Conservation (phyloP, 352 stramenopile genomes). For the Phytophthora lateralis region DNA sequence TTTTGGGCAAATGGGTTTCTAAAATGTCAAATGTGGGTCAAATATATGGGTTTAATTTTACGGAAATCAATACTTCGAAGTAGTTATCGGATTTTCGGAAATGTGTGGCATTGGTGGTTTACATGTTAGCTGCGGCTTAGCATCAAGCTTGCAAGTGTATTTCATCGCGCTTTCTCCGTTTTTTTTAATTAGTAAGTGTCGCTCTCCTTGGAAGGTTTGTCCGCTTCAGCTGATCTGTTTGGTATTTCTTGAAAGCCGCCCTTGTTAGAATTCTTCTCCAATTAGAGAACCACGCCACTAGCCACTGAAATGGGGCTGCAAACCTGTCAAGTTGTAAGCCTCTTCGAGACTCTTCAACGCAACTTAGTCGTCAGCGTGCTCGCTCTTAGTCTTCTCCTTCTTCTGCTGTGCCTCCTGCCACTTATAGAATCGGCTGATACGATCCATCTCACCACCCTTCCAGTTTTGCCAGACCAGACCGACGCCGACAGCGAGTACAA, state of each 20-base stretch:
- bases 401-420: slow-evolving; percentile 63
- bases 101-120: too few relatives aligned
- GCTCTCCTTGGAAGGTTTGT: too few relatives aligned
- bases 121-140: too few relatives aligned
- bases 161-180: too few relatives aligned
- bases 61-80: too few relatives aligned
- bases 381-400: slow-evolving; percentile 5
- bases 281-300: background rate
- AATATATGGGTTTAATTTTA: too few relatives aligned
- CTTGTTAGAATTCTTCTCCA: background rate
- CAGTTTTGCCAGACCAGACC: slow-evolving; percentile 57
- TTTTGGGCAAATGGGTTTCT: background rate
- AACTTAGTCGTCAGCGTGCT: slow-evolving; percentile 29
- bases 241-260: background rate
- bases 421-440: slow-evolving; percentile 78
- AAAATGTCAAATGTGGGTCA: background rate
- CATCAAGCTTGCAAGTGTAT: too few relatives aligned
- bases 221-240: too few relatives aligned
- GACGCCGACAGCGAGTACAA: slow-evolving; percentile 45
- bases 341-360: background rate
- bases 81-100: too few relatives aligned
- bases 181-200: too few relatives aligned
- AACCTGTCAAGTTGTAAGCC: background rate
- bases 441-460: slow-evolving; percentile 67
- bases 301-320: background rate